These are phyloP conservation scores for Nicotiana tabacum DNA, from an alignment of 257 asterid genomes.

Conservation along the genomic window DNA sequence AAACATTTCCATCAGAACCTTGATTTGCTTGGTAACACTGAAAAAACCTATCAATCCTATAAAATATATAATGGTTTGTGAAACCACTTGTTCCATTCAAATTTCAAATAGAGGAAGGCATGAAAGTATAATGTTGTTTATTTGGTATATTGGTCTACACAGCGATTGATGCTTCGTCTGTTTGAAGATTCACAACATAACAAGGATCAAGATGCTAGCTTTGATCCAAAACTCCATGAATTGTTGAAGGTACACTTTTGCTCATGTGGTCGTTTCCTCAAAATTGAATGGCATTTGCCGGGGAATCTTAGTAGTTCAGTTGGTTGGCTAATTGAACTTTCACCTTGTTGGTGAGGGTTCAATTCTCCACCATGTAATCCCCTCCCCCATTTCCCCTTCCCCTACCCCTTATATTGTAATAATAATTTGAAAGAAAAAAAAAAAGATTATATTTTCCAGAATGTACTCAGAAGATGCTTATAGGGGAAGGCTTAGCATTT, in stretches of 20 bases:
- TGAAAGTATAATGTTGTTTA: background rate
- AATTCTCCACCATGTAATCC: no score
- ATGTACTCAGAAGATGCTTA: background rate
- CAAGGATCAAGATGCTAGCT: slow-evolving; percentile 31
- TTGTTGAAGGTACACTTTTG: slow-evolving; percentile 55
- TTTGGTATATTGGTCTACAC: background rate
- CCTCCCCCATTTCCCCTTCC: no score
- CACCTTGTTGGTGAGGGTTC: no score
- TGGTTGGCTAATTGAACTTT: no score
- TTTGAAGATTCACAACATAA: slow-evolving; percentile 29
- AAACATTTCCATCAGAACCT: background rate
- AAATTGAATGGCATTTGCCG: background rate
- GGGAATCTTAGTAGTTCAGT: no score
- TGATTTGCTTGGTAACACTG: background rate
- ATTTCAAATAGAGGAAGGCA: background rate
- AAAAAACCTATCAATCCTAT: background rate
- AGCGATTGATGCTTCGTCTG: slow-evolving; percentile 67
- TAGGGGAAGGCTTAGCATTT: background rate
- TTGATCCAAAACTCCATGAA: slow-evolving; percentile 38
- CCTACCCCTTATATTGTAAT: no score
- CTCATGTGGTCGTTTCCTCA: slow-evolving; percentile 5
- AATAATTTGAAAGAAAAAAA: no score
- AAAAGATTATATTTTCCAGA: background rate
- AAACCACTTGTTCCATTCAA: background rate
- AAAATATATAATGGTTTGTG: background rate